Conservation (phyloP, 148 eudicot species). For the Rhododendron griersonianum region DNA sequence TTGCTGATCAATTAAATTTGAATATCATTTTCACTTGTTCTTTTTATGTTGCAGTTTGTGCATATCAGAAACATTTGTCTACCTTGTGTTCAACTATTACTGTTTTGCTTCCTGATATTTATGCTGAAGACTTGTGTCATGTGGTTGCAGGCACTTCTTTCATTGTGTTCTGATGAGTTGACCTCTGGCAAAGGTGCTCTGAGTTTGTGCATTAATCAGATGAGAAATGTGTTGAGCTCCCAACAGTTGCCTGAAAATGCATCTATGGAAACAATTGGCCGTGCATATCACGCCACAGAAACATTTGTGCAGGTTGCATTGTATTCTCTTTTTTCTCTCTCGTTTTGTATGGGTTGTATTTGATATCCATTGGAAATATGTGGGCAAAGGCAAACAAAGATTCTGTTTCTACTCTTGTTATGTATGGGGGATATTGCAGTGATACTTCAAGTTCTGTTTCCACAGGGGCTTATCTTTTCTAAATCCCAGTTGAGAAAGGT, state of each 20-base stretch:
- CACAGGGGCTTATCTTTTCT: slow-evolving; percentile 77
- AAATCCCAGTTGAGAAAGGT: slow-evolving; percentile 76
- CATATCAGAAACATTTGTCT: not conserved
- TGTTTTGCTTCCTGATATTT: not conserved
- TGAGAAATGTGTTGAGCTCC: slow-evolving; percentile 71
- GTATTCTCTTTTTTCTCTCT: not conserved
- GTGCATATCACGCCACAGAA: slow-evolving; percentile 95
- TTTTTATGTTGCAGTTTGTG: not conserved
- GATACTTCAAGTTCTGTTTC: slow-evolving; percentile 10
- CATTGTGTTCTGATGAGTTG: slow-evolving; percentile 78
- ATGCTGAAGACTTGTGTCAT: slow-evolving; percentile 16
- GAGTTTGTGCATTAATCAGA: slow-evolving; percentile 84
- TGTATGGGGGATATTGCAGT: not conserved
- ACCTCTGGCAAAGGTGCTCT: slow-evolving; percentile 85
- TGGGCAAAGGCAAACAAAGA: not conserved
- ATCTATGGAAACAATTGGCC: slow-evolving; percentile 86
- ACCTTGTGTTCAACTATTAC: not conserved
- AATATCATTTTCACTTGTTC: not conserved
- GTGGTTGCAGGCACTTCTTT: slow-evolving; percentile 71
- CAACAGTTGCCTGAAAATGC: slow-evolving; percentile 83
- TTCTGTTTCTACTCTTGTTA: not conserved
- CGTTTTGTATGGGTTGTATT: not conserved
- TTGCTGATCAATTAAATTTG: not conserved
- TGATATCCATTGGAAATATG: not conserved
- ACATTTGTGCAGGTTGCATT: slow-evolving; percentile 78